Evolutionary conservation across 257 asterid species (phyloP), one percentile per base, ranked within the genome.

Genomic region (Lycium barbarum): DNA sequence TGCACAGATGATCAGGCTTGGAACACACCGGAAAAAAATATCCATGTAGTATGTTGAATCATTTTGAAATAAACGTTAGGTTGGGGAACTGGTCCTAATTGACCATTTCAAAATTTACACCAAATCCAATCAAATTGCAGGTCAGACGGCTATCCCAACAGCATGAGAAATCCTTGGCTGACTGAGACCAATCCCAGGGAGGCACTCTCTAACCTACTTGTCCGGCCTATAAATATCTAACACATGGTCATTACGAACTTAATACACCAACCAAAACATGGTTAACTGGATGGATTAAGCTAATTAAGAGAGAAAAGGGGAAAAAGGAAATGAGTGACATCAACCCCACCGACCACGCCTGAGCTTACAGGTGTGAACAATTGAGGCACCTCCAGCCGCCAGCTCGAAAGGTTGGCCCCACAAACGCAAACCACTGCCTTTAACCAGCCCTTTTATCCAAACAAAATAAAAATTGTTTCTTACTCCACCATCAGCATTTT

Each of bases 391-490:
- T 51, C 57, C 61, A 73, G 43, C 20, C 1, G 43, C 61, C 61
- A 74, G 12, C 81, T 74, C 2, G 7, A 74, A 73, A 20, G 20
- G 38, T 49, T 47, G 40, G 61, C 13, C n/a, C 81, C 58, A 74
- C 43, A 51, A 74, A 20, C n/a, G 20, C 81, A 47, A 74, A 49
- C 61, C 61, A 49, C 81, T 74, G 20, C 61, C 81, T 51, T 74
- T 73, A n/a, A 18, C 38, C 55, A 5, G 2, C 3, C 59, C 35
- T 20, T 45, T 72, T 45, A 36, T 72, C 58, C 80, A 45, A 72
- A 63, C 40, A 22, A 73, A 72, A 72, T 72, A 45, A n/a, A 67
- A 72, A 72, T 18, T n/a, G 53, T 72, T 72, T 72, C 33, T 73
- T 45, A 73, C 80, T 47, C 7, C 59, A 20, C 40, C 80, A 73